Conservation (phyloP, 2,329 filamentous ascomycete genomes). For the Alternaria arborescens region DNA sequence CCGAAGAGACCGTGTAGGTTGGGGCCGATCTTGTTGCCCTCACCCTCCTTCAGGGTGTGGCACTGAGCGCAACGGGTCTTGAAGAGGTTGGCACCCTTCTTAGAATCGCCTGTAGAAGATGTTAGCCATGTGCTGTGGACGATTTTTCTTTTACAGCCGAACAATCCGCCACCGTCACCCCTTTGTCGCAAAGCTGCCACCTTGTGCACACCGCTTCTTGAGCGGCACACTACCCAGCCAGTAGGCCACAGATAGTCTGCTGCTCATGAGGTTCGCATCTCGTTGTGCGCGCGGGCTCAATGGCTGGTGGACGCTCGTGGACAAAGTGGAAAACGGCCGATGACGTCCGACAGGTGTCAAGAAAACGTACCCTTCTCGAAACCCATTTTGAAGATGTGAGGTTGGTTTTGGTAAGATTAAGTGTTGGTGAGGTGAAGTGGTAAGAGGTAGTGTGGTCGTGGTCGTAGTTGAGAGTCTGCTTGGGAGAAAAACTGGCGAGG, state of each 20-base stretch:
- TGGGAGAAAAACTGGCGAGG: slow-evolving; percentile 34
- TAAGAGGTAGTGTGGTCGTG: background rate
- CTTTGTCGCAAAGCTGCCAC: slow-evolving; percentile 40
- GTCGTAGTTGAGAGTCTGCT: slow-evolving; percentile 24
- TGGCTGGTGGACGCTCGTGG: slow-evolving; percentile 27
- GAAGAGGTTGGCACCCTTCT: slow-evolving; percentile 99
- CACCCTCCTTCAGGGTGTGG: slow-evolving; percentile 91
- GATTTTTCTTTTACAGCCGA: slow-evolving; percentile 16
- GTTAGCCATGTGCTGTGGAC: slow-evolving; percentile 31
- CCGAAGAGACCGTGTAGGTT: slow-evolving; percentile 97
- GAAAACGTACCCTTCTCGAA: slow-evolving; percentile 51
- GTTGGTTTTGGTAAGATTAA: slow-evolving; percentile 9
- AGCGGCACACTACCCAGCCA: slow-evolving; percentile 8
- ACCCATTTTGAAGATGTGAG: slow-evolving; percentile 48
- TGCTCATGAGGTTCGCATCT: slow-evolving; percentile 13
- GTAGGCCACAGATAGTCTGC: slow-evolving; percentile 8
- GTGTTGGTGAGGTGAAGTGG: slow-evolving; percentile 4
- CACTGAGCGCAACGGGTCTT: slow-evolving; percentile 98
- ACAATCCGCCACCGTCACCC: slow-evolving; percentile 25
- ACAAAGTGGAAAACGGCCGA: slow-evolving; percentile 32
- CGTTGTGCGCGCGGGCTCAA: slow-evolving; percentile 35
- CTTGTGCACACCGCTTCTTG: slow-evolving; percentile 21
- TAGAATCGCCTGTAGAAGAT: slow-evolving; percentile 74
- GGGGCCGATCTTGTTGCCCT: slow-evolving; percentile 98
- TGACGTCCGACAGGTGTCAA: slow-evolving; percentile 40